Base-by-base conservation (phyloP, 2,329 filamentous ascomycete genomes). In the Xylaria sp. region DNA sequence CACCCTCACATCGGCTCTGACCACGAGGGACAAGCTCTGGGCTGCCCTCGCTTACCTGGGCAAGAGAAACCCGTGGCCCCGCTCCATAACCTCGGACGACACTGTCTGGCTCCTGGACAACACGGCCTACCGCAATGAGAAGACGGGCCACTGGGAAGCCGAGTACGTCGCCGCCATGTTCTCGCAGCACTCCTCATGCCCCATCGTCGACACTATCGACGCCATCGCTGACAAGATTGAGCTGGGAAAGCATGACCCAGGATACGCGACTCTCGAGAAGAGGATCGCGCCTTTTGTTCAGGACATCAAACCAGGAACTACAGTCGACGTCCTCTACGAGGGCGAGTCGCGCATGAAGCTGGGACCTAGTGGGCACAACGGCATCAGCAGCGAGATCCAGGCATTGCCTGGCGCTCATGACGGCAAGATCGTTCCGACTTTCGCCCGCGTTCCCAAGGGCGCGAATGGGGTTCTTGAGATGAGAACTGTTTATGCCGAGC, bases 91-190 rank as follows among this genome's bases (percentile, higher is more conserved):
- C 57, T 80, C 82, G 15, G 78, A 85, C 40, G 90, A 97, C 74
- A 87, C 86, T 14, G 88, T 97, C 42, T 97, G 94, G 94, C 80
- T 97, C 7, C 82, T 97, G 50, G 93, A 98, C 79, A 97, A 95
- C 72, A 94, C 91, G 2, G 94, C 93, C 4, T 94, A 90, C 74
- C 86, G 87, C 63, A 77, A 80, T 47, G 72, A 78, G 17, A 71
- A 75, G 61, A 76, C 77, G 1, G 78, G 78, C 56, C 75, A 73
- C 55, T 97, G 93, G 92, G 83, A 91, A 71, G 90, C 90, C 25
- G 92, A 97, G 73, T 93, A 94, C 65, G 88, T 96, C 0, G 87
- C 90, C 2, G 92, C 91, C 46, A 91, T 92, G 60, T 96, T 97
- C 70, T 86, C 90, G 66, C 87, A 88, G 71, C 82, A 91, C 69